These are phyloP conservation scores for Akanthomyces dipterigenus DNA, from an alignment of 2,329 filamentous ascomycete genomes.

Conservation along the genomic window DNA sequence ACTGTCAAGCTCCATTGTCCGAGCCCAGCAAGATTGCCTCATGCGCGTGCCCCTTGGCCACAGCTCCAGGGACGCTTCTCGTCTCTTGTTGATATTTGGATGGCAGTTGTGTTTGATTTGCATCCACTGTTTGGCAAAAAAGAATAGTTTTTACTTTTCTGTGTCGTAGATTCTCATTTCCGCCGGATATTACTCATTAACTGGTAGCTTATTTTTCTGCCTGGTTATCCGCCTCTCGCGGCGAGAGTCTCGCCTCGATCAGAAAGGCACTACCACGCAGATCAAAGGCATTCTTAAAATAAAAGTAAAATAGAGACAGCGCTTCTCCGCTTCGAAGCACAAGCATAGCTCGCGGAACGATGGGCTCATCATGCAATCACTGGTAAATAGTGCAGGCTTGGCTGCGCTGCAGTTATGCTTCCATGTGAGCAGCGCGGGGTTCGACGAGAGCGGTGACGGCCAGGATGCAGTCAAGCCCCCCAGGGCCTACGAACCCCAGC, in stretches of 20 bases:
- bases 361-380: background rate
- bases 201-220: background rate
- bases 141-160: background rate
- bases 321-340: background rate
- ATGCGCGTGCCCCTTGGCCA: background rate
- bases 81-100: background rate
- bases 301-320: background rate
- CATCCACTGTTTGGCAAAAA: background rate
- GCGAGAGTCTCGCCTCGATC: no score
- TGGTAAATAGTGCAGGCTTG: background rate
- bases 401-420: background rate
- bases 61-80: background rate
- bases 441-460: constrained; percentile 1
- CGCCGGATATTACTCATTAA: constrained; percentile 1
- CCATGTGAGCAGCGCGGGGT: background rate
- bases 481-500: background rate
- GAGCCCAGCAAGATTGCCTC: background rate
- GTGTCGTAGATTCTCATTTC: constrained; percentile 2
- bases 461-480: background rate
- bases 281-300: background rate
- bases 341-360: background rate
- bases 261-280: no score
- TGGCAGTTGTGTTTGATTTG: constrained; percentile 1
- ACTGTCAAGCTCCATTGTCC: background rate
- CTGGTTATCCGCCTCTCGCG: background rate